Evolutionary conservation across 306 rosid genomes (phyloP).

Genomic region (Lablab purpureus): DNA sequence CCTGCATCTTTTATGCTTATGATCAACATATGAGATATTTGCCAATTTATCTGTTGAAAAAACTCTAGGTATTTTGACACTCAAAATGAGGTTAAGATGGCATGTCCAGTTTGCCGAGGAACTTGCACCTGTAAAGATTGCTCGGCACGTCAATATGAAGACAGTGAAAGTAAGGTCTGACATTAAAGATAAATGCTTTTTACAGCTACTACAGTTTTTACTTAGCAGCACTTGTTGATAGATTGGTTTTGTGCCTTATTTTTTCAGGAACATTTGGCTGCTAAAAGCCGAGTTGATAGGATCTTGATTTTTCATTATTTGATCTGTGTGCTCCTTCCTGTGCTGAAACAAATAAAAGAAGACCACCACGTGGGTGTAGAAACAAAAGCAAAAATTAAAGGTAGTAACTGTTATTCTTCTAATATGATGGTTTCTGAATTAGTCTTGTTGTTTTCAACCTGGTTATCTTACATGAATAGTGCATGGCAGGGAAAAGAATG

Average conservation of each 20-base stretch:
- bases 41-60: slow-evolving; percentile 41
- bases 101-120: slow-evolving; percentile 95
- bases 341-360: slow-evolving; percentile 77
- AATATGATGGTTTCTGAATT: slow-evolving; percentile 32
- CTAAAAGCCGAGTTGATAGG: slow-evolving; percentile 66
- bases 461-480: slow-evolving; percentile 29
- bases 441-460: slow-evolving; percentile 5
- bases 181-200: slow-evolving; percentile 54
- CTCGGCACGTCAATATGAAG: slow-evolving; percentile 65
- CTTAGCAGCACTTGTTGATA: slow-evolving; percentile 47
- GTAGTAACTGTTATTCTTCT: slow-evolving; percentile 51
- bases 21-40: slow-evolving; percentile 42
- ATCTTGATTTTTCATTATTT: slow-evolving; percentile 83
- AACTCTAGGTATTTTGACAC: slow-evolving; percentile 77
- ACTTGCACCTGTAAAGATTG: slow-evolving; percentile 94
- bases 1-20: slow-evolving; percentile 19
- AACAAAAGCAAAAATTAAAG: slow-evolving; percentile 73
- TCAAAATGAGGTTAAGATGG: slow-evolving; percentile 83
- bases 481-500: slow-evolving; percentile 65
- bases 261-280: slow-evolving; percentile 75
- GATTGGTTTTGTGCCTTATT: slow-evolving; percentile 40
- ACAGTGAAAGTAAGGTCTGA: slow-evolving; percentile 97
- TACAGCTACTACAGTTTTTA: slow-evolving; percentile 33
- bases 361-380: slow-evolving; percentile 73
- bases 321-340: slow-evolving; percentile 89